Base-by-base conservation (phyloP, 2,329 filamentous ascomycete genomes). In the Colletotrichum shisoi region DNA sequence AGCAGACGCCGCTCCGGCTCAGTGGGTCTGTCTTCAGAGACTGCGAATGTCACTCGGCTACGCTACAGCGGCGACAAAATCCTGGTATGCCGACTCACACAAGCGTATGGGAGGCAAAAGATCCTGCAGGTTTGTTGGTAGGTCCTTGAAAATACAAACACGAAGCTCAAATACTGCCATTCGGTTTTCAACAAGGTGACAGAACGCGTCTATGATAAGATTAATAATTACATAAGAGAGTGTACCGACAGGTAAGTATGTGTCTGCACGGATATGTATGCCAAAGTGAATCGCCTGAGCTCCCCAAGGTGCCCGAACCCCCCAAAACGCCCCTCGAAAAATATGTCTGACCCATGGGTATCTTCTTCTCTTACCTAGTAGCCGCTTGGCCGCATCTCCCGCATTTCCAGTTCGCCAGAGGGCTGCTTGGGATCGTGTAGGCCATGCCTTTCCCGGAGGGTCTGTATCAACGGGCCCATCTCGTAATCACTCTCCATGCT, bases 401-500 rank as follows among this genome's bases (percentile, higher is more conserved):
- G 73, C 76, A 78, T 74, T 63, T 78, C 76, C 17, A 77, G 66
- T 19, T 70, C 71, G 12, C 63, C 69, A 19, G 72, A 71, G 12
- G 71, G 71, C 24, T 67, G 70, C 3, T 72, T 69, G 2, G 71
- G 58, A 11, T 70, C 70, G 19, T 71, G 27, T 15, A 84, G 73
- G 1, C 76, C 71, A 63, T 79, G 78, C 63, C 83, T 77, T 53
- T 74, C 77, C 71, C 84, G 85, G 62, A 92, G 74, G 34, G 82
- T 75, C 37, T 84, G 78, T 3, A 94, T 82, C 3, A 87, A 80
- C 4, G 84, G 84, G 0, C 91, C 91, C 72, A 91, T 81, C 15
- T 84, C 82, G 74, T 91, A 96, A 64, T 91, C 87, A 72, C 91
- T 89, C 69, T 85, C 83, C 66, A 82, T 81, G 71, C 82, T 84